phyloP scores from a whole-genome alignment of 352 stramenopile genomes.

The Phytophthora uliginosa region DNA sequence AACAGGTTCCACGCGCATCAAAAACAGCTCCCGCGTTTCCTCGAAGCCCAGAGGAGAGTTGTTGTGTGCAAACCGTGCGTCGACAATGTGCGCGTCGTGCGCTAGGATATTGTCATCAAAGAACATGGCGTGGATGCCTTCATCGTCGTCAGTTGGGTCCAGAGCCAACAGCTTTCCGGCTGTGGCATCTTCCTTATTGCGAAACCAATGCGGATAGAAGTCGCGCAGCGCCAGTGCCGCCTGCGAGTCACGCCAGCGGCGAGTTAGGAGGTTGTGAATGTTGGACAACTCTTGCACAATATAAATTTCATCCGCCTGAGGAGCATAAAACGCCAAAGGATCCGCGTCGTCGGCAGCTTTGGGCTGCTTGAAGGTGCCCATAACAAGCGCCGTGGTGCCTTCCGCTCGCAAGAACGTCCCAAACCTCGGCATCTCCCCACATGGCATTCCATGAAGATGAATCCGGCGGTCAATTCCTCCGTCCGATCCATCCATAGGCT shows the following conservation, averaged over 20 bases:
- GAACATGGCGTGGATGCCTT: conserved; percentile 63
- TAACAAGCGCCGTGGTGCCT: conserved; percentile 58
- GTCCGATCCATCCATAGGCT: conserved; percentile 69
- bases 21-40: conserved; percentile 47
- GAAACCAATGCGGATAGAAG: conserved; percentile 85
- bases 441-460: conserved; percentile 33
- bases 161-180: conserved; percentile 73
- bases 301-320: conserved; percentile 8
- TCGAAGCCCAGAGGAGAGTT: conserved; percentile 45
- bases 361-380: conserved; percentile 83
- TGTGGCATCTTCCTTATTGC: conserved; percentile 52
- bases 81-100: conserved; percentile 80
- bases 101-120: conserved; percentile 87
- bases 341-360: conserved; percentile 29
- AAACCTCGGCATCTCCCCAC: conserved; percentile 46
- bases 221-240: conserved; percentile 78
- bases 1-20: conserved; percentile 77
- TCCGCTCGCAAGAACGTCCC: conserved; percentile 76
- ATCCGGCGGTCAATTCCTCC: conserved; percentile 62
- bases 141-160: conserved; percentile 31
- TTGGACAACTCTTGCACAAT: conserved; percentile 49
- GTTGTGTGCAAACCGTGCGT: conserved; percentile 50
- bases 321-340: conserved; percentile 50
- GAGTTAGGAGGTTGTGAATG: conserved; percentile 68
- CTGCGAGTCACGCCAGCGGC: conserved; percentile 55